Evolutionary conservation across 192 early-diverging fungal genomes (phyloP), one percentile per base, ranked within the genome.

Genomic region (Umbelopsis ramanniana): DNA sequence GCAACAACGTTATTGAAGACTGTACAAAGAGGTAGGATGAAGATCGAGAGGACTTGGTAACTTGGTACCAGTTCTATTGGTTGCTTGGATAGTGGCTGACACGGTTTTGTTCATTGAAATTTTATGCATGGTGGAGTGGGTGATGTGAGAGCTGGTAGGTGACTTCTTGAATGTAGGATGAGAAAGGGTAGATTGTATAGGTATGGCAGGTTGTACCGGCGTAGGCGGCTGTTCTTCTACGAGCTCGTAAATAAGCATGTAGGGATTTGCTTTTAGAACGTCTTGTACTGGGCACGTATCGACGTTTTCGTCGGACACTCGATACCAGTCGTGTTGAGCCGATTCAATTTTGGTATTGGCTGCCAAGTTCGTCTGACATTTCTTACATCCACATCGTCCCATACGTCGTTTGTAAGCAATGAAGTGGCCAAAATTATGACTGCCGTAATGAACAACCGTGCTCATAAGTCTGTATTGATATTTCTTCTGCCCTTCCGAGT

Each of bases 361-460:
- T 40, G 24, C 76, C 72, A 43, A 74, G 75, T 52, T 79, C 76
- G 73, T 66, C 21, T 57, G 26, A 40, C 40, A 29, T 52, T 67
- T 79, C 17, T 48, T 54, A 72, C 67, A 82, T 68, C 46, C 68
- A 24, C 70, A 77, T 57, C 52, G 48, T 71, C 47, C 57, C 33
- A 63, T 15, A 15, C 57, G 77, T 54, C 91, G 88, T 35, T 90
- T 86, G 60, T 90, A 92, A 2, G 91, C 87, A 46, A 93, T 87
- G 69, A 93, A 95, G 60, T 95, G 93, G 0, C 93, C 93, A 40
- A 79, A 89, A 22, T 91, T 88, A 74, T 95, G 93, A 37, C 79
- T 80, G 1, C 93, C 93, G 69, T 87, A 89, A 66, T 95, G 93
- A 0, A 91, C 81, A 48, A 94, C 83, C n/a, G 90, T 85, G 23